Evolutionary conservation across 441 rosid genomes (phyloP).

Genomic region (Biscutella laevigata): DNA sequence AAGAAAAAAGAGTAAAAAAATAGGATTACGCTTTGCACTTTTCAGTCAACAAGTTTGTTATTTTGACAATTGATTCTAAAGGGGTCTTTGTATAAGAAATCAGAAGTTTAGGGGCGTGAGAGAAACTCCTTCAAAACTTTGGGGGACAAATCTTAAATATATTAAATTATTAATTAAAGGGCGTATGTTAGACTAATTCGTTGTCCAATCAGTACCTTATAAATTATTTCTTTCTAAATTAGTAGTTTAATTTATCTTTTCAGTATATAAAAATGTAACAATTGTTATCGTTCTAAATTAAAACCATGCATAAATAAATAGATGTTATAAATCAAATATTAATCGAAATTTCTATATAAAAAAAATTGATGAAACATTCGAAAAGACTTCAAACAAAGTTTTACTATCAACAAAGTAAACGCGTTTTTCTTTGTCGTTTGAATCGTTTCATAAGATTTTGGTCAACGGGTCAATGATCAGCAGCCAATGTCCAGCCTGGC

Average conservation of each 20-base stretch:
- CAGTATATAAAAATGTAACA: no score
- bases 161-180: no score
- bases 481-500: conserved; percentile 22
- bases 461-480: conserved; percentile 22
- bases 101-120: background rate
- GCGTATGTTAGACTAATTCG: background rate
- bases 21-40: background rate
- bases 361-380: no score
- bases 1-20: no score
- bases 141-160: background rate
- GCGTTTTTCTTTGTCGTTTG: conserved; percentile 8
- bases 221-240: background rate
- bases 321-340: no score
- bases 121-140: background rate
- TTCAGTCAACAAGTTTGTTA: background rate
- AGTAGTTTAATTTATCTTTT: no score
- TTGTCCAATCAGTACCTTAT: background rate
- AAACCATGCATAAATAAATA: no score
- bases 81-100: background rate
- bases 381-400: no score
- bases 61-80: background rate
- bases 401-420: conserved; percentile 13
- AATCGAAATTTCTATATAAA: no score
- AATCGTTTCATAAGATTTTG: background rate
- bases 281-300: no score